These are phyloP conservation scores for Endotrypanum monterogeii DNA, from an alignment of 208 protist genomes.

Conservation along the genomic window DNA sequence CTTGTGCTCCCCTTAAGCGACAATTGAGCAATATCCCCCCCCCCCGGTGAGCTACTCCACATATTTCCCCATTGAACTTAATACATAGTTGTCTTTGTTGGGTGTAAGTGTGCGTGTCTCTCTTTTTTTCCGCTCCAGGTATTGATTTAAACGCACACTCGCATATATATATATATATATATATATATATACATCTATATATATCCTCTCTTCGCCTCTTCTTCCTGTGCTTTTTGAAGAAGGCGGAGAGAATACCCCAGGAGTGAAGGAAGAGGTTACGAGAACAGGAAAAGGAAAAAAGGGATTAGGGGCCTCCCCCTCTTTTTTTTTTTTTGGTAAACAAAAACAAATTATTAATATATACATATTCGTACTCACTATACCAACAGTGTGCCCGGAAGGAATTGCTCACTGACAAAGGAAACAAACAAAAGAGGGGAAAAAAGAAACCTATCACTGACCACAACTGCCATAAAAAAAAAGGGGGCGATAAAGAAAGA, in stretches of 20 bases:
- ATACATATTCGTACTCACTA: neutral
- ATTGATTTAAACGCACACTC: neutral
- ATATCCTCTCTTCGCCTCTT: neutral
- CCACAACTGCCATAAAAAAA: neutral
- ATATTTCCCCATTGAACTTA: too few species aligned
- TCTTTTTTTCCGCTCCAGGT: neutral
- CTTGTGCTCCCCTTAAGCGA: constrained; percentile 9
- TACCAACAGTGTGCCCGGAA: neutral
- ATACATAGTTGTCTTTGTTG: neutral
- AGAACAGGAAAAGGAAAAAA: too few species aligned
- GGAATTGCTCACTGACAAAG: too few species aligned
- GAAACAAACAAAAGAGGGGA: too few species aligned
- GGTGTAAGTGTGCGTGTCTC: neutral
- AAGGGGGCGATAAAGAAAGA: neutral
- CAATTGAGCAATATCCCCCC: neutral
- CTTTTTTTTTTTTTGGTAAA: too few species aligned
- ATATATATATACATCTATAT: neutral
- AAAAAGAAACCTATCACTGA: neutral
- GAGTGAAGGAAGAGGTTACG: too few species aligned
- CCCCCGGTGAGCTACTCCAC: too few species aligned
- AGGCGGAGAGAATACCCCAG: too few species aligned
- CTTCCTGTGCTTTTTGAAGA: constrained; percentile 1
- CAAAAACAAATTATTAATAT: neutral
- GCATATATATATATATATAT: neutral
- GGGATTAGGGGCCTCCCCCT: too few species aligned